These are phyloP conservation scores for Phaeosphaeriaceae sp. DNA, from an alignment of 2,329 filamentous ascomycete genomes.

Conservation along the genomic window DNA sequence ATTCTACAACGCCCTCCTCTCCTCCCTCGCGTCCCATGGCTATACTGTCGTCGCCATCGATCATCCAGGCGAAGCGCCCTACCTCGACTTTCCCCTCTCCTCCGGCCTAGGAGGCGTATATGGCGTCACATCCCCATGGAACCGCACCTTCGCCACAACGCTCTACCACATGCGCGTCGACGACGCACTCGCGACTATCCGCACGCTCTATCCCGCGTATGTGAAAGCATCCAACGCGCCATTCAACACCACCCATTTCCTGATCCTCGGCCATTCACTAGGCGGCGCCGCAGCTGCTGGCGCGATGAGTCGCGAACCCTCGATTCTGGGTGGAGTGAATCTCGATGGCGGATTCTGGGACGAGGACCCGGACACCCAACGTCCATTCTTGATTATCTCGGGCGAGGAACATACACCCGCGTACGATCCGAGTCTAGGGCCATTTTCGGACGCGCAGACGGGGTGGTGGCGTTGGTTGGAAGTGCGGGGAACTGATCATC, in stretches of 20 bases:
- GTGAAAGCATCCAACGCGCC: slow-evolving; percentile 11
- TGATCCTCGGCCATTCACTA: slow-evolving; percentile 25
- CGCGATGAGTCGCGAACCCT: slow-evolving; percentile 6
- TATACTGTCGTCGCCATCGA: slow-evolving; percentile 26
- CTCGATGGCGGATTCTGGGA: slow-evolving; percentile 27
- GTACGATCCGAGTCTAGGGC: slow-evolving; percentile 23
- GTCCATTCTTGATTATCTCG: slow-evolving; percentile 27
- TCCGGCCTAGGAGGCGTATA: slow-evolving; percentile 14
- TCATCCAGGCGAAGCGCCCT: slow-evolving; percentile 26
- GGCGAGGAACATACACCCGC: slow-evolving; percentile 20
- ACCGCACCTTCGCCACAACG: slow-evolving; percentile 6
- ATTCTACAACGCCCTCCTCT: slow-evolving; percentile 16
- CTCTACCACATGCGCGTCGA: slow-evolving; percentile 25
- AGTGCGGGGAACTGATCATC: slow-evolving; percentile 22
- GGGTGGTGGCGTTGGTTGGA: slow-evolving; percentile 32
- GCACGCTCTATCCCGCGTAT: slow-evolving; percentile 9
- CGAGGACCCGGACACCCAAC: slow-evolving; percentile 15
- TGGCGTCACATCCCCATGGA: slow-evolving; percentile 19
- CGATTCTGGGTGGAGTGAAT: slow-evolving; percentile 24
- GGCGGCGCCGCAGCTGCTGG: slow-evolving; percentile 27
- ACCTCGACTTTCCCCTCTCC: slow-evolving; percentile 16
- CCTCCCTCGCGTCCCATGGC: slow-evolving; percentile 23
- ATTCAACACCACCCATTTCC: slow-evolving; percentile 21
- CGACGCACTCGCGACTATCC: slow-evolving; percentile 13
- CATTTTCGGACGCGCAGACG: slow-evolving; percentile 24